These are phyloP conservation scores for Chrysanthemum makinoi DNA, from an alignment of 129 eudicot species.

Conservation along the genomic window DNA sequence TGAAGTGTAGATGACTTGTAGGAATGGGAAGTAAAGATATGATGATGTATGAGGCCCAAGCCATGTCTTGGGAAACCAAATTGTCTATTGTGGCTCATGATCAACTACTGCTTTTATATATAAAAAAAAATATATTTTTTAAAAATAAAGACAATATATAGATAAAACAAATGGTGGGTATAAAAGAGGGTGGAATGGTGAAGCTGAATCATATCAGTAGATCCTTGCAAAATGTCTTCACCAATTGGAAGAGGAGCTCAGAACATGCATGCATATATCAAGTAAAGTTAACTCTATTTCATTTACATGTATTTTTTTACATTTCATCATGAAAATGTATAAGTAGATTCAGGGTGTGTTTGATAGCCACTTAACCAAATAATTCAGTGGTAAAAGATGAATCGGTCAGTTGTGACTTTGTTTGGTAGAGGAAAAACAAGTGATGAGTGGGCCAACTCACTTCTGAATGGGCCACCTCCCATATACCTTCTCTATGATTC, in stretches of 20 bases:
- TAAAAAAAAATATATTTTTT: not conserved
- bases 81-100: conserved; percentile 24
- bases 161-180: too few relatives aligned
- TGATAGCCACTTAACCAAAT: too few relatives aligned
- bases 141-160: not conserved
- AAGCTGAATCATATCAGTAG: conserved; percentile 3
- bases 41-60: conserved; percentile 31
- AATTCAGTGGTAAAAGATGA: too few relatives aligned
- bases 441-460: too few relatives aligned
- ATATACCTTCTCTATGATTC: too few relatives aligned
- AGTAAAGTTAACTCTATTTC: conserved; percentile 37
- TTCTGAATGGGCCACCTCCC: too few relatives aligned
- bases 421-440: too few relatives aligned
- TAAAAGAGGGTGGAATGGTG: not conserved
- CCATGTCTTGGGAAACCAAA: conserved; percentile 50
- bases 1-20: conserved; percentile 16
- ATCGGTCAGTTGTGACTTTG: too few relatives aligned
- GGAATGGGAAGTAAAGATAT: conserved; percentile 15
- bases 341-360: not conserved
- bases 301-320: not conserved
- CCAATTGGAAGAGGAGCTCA: conserved; percentile 79
- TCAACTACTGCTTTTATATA: conserved; percentile 11
- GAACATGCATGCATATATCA: conserved; percentile 59
- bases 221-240: conserved; percentile 49
- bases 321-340: not conserved